Percentiles rank a stretch among this genome's conserved stretches.
Evolutionary conservation across 208 protist species (phyloP).

Genomic region (Acanthamoeba triangularis): DNA sequence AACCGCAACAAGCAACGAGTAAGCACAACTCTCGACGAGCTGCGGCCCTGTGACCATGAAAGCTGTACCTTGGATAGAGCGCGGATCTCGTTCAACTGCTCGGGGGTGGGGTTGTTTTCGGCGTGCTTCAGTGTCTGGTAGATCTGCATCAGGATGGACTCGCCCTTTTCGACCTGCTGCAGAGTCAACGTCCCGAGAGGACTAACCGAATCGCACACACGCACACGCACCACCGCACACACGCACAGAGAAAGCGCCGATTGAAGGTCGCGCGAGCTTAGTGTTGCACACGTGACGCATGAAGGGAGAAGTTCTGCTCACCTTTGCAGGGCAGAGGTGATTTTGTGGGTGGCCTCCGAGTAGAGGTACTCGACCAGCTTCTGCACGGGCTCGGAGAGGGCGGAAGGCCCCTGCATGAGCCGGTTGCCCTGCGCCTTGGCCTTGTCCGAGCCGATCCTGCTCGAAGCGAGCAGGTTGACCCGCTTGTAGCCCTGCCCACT

Average conservation of each 20-base stretch:
- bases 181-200: background rate
- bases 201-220: background rate
- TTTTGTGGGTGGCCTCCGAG: slow-evolving; percentile 30
- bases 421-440: slow-evolving; percentile 13
- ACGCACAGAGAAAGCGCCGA: no score
- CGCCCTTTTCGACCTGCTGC: slow-evolving; percentile 56
- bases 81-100: slow-evolving; percentile 3
- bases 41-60: background rate
- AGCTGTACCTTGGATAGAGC: background rate
- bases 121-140: background rate
- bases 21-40: background rate
- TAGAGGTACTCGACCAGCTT: slow-evolving; percentile 26
- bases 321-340: background rate
- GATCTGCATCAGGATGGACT: slow-evolving; percentile 49
- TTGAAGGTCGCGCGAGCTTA: no score
- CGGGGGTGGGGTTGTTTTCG: background rate
- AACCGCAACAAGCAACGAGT: background rate
- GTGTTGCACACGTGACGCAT: background rate
- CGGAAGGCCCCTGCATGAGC: background rate
- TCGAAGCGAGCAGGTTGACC: slow-evolving; percentile 25
- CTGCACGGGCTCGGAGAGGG: slow-evolving; percentile 35
- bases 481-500: background rate
- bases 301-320: background rate
- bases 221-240: no score
- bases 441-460: slow-evolving; percentile 35